These are phyloP conservation scores for Globisporangium carolinianum DNA, from an alignment of 352 stramenopile genomes.

Conservation along the genomic window DNA sequence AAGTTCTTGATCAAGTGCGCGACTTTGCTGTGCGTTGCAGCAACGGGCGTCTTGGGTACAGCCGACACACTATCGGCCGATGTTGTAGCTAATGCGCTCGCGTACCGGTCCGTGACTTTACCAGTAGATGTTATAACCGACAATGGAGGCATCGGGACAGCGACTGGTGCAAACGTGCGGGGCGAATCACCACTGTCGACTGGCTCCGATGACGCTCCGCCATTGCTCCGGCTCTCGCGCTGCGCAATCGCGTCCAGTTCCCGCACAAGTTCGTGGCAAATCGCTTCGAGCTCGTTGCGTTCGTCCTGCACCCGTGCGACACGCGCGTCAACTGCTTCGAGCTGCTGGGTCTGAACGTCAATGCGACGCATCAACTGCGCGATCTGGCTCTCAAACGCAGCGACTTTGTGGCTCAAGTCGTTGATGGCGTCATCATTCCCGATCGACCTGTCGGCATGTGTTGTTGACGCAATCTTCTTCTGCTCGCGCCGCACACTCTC, in stretches of 20 bases:
- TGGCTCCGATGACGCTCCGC: too few relatives aligned
- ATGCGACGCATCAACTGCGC: slow-evolving; percentile 36
- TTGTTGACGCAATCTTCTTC: neutral
- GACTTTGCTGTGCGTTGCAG: slow-evolving; percentile 36
- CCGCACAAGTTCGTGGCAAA: slow-evolving; percentile 47
- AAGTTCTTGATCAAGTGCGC: slow-evolving; percentile 75
- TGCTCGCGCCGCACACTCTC: slow-evolving; percentile 31
- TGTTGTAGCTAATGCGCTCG: slow-evolving; percentile 25
- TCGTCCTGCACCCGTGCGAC: slow-evolving; percentile 39
- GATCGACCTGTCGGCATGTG: neutral
- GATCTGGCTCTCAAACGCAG: slow-evolving; percentile 46
- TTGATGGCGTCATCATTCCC: slow-evolving; percentile 20
- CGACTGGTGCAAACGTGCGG: slow-evolving; percentile 4
- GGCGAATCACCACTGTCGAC: too few relatives aligned
- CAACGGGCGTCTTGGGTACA: slow-evolving; percentile 4
- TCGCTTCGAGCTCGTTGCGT: slow-evolving; percentile 46
- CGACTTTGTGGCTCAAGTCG: slow-evolving; percentile 37
- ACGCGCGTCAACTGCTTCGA: slow-evolving; percentile 42
- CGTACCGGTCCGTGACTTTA: slow-evolving; percentile 47
- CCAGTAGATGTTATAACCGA: neutral
- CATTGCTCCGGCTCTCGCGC: too few relatives aligned
- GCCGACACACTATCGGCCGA: slow-evolving; percentile 1
- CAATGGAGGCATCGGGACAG: neutral
- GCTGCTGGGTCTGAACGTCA: slow-evolving; percentile 39
- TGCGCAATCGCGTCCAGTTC: slow-evolving; percentile 35